Evolutionary conservation across 208 protist genomes (phyloP), one percentile per base, ranked within the genome.

Genomic region (Leishmania arabica): DNA sequence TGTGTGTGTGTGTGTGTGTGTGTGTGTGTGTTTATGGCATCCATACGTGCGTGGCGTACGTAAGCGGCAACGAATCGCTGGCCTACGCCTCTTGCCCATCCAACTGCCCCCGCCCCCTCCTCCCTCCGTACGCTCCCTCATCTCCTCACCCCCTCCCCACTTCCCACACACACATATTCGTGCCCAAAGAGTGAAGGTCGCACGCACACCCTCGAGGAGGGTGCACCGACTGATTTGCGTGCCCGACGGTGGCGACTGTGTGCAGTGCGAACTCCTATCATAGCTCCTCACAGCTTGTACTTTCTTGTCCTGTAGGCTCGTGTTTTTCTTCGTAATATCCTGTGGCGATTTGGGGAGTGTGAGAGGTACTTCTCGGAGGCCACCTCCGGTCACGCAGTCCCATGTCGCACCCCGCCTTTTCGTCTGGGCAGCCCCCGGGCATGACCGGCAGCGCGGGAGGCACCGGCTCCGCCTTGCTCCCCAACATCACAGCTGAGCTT

Each of bases 401-500:
- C 49, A 68, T 68, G 56, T 60, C 74, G 24, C 49, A 66, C 27
- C 3, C 56, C 9, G 5, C 74, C 54, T 77, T 77, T 31, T 58
- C 53, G 8, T 9, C 56, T 49, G 74, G 74, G 37, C 49, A 37
- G 40, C 11, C 47, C 21, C 56, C 40, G n/a, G 56, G 74, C 34
- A 56, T 72, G 60, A 3, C 64, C 78, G 68, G 56, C 56, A 58
- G 58, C 71, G 56, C 77, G 56, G 77, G 81, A 21, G 69, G 73
- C 27, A 77, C 60, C 9, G 82, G 82, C 62, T 75, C 84, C 9
- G 78, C 80, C 11, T 68, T 89, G 34, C 84, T 95, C 56, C 94
- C 90, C 24, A 78, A 51, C 47, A 81, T 95, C 54, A 89, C 86
- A 31, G 83, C 86, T 4, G 70, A 88, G 34, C 89, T 97, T 66